Conservation (phyloP, 2,329 filamentous ascomycete genomes). For the Alternaria sp. region DNA sequence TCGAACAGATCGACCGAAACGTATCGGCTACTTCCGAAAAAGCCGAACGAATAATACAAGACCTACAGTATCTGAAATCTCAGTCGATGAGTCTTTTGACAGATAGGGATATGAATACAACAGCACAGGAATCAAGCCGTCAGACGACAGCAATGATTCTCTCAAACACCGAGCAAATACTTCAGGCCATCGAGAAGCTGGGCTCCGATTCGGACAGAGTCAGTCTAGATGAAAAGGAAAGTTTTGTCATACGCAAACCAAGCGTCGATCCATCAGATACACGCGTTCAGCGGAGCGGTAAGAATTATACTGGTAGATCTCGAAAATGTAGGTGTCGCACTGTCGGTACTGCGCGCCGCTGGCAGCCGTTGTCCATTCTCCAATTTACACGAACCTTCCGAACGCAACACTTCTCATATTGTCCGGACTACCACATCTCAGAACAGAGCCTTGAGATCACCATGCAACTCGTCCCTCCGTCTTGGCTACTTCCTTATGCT, state of each 20-base stretch:
- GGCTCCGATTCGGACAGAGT: background rate
- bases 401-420: background rate
- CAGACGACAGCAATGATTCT: no score
- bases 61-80: no score
- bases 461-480: background rate
- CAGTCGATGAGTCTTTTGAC: no score
- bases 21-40: no score
- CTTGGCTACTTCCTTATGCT: background rate
- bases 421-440: background rate
- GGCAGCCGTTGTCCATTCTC: no score
- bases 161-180: background rate
- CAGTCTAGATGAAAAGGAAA: background rate
- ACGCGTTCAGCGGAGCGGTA: no score
- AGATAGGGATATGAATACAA: no score
- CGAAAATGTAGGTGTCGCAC: background rate
- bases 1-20: no score
- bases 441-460: background rate
- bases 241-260: background rate
- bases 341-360: no score
- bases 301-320: accelerated
- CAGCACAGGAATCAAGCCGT: no score
- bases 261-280: background rate
- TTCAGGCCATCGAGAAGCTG: background rate
- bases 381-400: no score
- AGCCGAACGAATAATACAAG: no score